Evolutionary conservation across 2,329 filamentous ascomycete species (phyloP), one percentile per base, ranked within the genome.

Genomic region (Monascus ruber): DNA sequence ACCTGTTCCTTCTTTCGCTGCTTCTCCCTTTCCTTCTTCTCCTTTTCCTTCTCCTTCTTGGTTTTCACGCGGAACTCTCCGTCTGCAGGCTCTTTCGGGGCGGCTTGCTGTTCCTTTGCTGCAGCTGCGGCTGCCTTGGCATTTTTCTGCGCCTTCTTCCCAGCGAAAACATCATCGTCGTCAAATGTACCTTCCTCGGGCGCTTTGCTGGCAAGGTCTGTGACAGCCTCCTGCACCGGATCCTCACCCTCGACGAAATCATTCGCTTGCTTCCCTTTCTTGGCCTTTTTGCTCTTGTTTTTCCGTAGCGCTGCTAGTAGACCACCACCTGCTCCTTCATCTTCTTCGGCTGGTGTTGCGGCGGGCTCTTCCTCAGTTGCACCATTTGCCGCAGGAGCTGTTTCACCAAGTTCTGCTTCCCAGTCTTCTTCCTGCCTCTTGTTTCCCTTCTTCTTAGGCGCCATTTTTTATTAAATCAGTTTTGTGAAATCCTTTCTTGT

Each of bases 21-120:
- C 78, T 98, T 98, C 71, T 98, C 91, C 45, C 86, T 80, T 70
- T 98, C 91, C 70, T 95, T 98, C 75, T 89, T 96, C 56, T 89
- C 74, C 66, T 86, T 94, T 64, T 98, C 91, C 71, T 98, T 98
- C 70, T 98, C 88, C 42, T 93, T 91, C 76, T 96, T 98, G 31
- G 86, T 94, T 68, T 96, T 79, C 36, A 96, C 73, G 40, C 79
- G 76, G 34, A 81, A 81, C 4, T 71, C 72, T 7, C 66, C 71
- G 11, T 71, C 72, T 17, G 71, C 72, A 2, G 70, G 72, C 11
- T 53, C 54, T 37, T 59, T 60, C 58, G 64, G 71, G 60, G 62
- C 73, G 66, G 76, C 76, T 35, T 73, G 79, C 61, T 83, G 82
- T 47, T 74, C 75, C 58, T 17, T 17, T 17, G 17, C 17, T 17